A percentile compares a stretch with the other conserved stretches of the same genome.
Evolutionary conservation across 257 asterid genomes (phyloP).

Genomic region (Solanum phureja): DNA sequence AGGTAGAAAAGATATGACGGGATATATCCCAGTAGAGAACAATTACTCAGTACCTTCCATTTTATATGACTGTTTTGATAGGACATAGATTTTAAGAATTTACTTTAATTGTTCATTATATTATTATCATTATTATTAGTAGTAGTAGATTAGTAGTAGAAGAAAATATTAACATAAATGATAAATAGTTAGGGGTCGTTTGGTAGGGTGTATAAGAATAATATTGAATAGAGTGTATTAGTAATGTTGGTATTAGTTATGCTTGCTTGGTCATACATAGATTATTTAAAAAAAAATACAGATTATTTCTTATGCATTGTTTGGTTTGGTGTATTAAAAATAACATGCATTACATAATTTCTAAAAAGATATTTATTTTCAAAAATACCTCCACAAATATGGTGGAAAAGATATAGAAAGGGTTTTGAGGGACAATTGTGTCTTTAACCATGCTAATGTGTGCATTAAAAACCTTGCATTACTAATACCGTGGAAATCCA

Average conservation of each 20-base stretch:
- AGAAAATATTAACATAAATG: neutral
- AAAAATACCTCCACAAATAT: neutral
- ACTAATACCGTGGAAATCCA: neutral
- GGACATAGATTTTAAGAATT: neutral
- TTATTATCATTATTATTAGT: neutral
- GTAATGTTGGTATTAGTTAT: neutral
- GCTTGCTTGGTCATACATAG: neutral
- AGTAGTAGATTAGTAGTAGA: neutral
- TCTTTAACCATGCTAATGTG: neutral
- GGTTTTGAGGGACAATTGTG: neutral
- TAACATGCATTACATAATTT: neutral
- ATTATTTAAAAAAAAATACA: too few species aligned
- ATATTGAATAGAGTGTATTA: neutral
- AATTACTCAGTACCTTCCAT: neutral
- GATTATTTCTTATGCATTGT: neutral
- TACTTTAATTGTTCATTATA: neutral
- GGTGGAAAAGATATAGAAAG: neutral
- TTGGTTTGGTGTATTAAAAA: neutral
- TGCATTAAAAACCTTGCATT: neutral
- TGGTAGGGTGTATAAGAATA: neutral
- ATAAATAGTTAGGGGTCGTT: neutral
- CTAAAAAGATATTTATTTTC: too few species aligned
- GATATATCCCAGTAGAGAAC: neutral
- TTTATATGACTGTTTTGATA: neutral
- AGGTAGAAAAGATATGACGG: neutral